Conservation (phyloP, 164 flowering plant genomes). For the Vitis amurensis region DNA sequence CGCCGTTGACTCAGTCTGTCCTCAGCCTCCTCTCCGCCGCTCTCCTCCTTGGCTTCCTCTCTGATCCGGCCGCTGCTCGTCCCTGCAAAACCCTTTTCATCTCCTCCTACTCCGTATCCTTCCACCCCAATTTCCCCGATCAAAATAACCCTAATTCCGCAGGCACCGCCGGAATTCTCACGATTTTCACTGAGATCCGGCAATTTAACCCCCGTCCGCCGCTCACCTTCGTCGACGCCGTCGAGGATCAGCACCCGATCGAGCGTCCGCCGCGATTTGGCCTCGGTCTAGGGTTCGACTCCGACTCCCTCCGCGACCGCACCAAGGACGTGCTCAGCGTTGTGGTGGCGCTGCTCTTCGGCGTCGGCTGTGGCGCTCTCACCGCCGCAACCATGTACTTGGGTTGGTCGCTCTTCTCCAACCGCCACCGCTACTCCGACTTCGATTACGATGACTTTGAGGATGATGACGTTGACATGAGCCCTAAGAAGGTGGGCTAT, state of each 20-base stretch:
- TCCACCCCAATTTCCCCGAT: conserved; percentile 15
- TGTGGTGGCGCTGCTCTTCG: conserved; percentile 39
- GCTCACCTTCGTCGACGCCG: background rate
- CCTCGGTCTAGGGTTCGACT: conserved; percentile 4
- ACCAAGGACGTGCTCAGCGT: conserved; percentile 43
- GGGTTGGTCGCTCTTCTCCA: conserved; percentile 31
- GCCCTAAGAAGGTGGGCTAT: conserved; percentile 44
- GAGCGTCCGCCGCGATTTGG: background rate
- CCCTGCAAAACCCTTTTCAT: conserved; percentile 28
- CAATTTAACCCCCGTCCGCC: conserved; percentile 6
- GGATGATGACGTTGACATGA: conserved; percentile 10
- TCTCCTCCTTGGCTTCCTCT: background rate
- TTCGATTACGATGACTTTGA: conserved; percentile 20
- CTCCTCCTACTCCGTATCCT: conserved; percentile 27
- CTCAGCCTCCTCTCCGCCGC: background rate
- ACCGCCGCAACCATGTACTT: conserved; percentile 53
- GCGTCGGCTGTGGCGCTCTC: conserved; percentile 50
- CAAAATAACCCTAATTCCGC: conserved; percentile 9
- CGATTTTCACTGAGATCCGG: conserved; percentile 27
- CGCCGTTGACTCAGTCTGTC: too few relatives aligned
- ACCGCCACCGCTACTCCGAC: conserved; percentile 12
- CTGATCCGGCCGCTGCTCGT: background rate
- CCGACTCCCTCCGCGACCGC: conserved; percentile 32
- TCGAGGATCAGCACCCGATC: background rate
- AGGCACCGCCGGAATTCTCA: conserved; percentile 16